Base-by-base conservation (phyloP, 1,284 basidiomycete species). In the Cryptococcus sp. region DNA sequence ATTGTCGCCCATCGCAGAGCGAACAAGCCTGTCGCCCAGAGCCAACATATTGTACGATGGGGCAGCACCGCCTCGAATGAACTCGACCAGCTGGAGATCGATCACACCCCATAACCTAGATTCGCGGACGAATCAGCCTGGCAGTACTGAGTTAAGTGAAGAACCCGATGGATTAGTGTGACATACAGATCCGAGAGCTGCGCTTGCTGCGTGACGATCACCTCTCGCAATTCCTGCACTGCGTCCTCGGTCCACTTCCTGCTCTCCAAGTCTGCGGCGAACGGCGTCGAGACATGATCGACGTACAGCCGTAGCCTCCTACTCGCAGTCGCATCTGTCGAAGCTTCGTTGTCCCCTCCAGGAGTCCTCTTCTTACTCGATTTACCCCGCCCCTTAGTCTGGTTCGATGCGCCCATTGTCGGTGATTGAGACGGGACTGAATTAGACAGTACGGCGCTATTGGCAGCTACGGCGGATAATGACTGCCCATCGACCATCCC, bases 191-290 rank as follows among this genome's bases (percentile, higher is more conserved):
- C 67, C 11, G 61, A 64, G 7, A 71, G 50, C 27, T 68, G 63
- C 5, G 58, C 48, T 22, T 60, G 35, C 15, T 66, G 61, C 20
- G 66, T 67, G 17, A 69, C 61, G 1, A 57, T 49, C 10, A 64
- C 61, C 22, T 63, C 51, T 20, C 61, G 57, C 46, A 71, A 52
- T 27, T 68, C 63, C 25, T 57, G 46, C 0, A 68, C 55, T 10
- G 67, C 69, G 48, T 71, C 69, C 52, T 68, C 62, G 1, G 66
- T 69, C 69, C 69, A 71, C 47, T 71, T 71, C 19, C 52, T 50
- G 54, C 64, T 65, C 50, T 71, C 67, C 25, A 63, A 43, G 53
- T 71, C 69, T 11, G 59, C 61, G 3, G 65, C 65, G 47, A 67
- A 66, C 3, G 64, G 66, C 15, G 66, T 64, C 35, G 65, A 66